Conservation (phyloP, 257 asterid species). For the Plantago ovata region DNA sequence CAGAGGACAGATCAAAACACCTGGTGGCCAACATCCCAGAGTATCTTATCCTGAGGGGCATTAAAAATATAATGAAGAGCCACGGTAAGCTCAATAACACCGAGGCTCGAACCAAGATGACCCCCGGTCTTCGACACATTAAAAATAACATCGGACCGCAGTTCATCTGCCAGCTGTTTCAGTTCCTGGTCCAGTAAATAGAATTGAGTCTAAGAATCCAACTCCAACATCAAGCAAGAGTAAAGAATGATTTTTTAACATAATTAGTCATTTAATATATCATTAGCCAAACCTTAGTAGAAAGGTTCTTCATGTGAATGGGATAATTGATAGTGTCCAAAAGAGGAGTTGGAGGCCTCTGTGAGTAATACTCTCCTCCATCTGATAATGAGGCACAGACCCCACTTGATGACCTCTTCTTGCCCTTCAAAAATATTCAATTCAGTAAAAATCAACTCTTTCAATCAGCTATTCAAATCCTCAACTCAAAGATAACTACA, state of each 20-base stretch:
- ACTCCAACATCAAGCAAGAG: not conserved
- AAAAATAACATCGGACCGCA: constrained; percentile 86
- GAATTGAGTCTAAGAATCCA: not conserved
- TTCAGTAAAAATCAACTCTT: constrained; percentile 21
- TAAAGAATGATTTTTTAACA: not conserved
- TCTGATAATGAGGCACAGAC: constrained; percentile 71
- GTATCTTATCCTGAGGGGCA: constrained; percentile 82
- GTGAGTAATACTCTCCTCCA: constrained; percentile 73
- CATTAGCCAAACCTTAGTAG: constrained; percentile 52
- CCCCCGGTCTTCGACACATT: constrained; percentile 98
- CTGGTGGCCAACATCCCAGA: constrained; percentile 99
- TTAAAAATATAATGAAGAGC: constrained; percentile 92
- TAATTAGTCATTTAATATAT: not conserved
- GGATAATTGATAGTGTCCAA: constrained; percentile 91
- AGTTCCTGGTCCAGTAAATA: constrained; percentile 56
- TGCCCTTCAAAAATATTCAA: constrained; percentile 32
- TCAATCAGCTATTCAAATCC: constrained; percentile 21
- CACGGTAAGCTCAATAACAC: constrained; percentile 93
- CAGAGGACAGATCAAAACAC: constrained; percentile 28
- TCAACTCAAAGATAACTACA: constrained; percentile 11
- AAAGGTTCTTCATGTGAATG: constrained; percentile 90
- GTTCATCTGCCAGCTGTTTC: constrained; percentile 85
- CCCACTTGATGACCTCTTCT: constrained; percentile 41
- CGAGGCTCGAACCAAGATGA: constrained; percentile 95
- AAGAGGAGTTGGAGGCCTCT: constrained; percentile 94